Evolutionary conservation across 768 basidiomycete species (phyloP), one percentile per base, ranked within the genome.

Genomic region (Podaxis carcinomalis): DNA sequence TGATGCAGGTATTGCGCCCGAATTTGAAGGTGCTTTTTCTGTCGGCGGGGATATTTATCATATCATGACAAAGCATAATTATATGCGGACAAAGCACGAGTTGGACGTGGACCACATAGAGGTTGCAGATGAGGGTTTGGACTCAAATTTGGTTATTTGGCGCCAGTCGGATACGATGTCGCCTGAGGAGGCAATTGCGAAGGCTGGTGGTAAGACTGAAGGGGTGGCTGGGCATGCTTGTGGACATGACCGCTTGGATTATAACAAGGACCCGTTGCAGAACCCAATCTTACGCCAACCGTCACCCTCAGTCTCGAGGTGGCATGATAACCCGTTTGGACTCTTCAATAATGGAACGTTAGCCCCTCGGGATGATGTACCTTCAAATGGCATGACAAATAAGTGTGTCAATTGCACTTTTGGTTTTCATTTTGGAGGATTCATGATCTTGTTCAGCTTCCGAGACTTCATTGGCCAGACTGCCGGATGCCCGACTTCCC

Each of bases 21-120:
- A 82, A 7, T 91, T 86, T 66, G 90, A 92, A 68, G 92, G 92
- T 63, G 85, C 86, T 10, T 92, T 95, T 75, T 82, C 84, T 7
- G 80, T 83, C 7, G 70, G 84, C 57, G 91, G 90, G 16, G 77
- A 83, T 61, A 79, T 82, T 16, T 83, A 91, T 72, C 89, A 92
- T 69, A 77, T 93, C 66, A 73, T 85, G 73, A 89, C 88, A 16
- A 82, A 77, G 68, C 86, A 88, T 32, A 87, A 86, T 67, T 92
- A 92, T 70, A 66, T 85, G 39, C 84, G 85, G 55, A 81, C 82
- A 63, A 86, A 84, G 62, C 80, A 80, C 58, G 68, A 74, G 3
- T 73, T 83, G 25, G 88, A 90, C 67, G 81, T 86, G n/a, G 76
- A 80, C 32, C 68, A 80, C 19, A 56, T 69, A 21, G 64, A 76